These are phyloP conservation scores for Aristolochia fimbriata DNA, from an alignment of 164 flowering plant genomes.

Conservation along the genomic window DNA sequence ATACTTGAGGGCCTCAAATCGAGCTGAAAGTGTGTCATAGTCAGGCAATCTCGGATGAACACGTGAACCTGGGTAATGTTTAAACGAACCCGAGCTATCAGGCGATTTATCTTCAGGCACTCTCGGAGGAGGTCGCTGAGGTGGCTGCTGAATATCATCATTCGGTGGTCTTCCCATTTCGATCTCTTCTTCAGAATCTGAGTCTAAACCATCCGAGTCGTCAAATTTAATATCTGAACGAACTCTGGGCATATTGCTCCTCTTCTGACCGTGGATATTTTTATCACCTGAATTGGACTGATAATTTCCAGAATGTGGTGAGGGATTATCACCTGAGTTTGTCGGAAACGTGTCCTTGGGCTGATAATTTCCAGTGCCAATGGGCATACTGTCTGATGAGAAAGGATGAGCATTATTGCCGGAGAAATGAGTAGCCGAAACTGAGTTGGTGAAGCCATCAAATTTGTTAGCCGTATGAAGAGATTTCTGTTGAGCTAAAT, in stretches of 20 bases:
- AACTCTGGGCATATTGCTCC: conserved; percentile 37
- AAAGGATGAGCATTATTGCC: conserved; percentile 5
- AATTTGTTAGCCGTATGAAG: conserved; percentile 1
- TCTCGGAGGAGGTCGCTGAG: conserved; percentile 39
- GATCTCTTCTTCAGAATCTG: conserved; percentile 71
- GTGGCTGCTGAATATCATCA: conserved; percentile 21
- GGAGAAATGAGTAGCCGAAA: not conserved
- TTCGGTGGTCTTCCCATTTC: conserved; percentile 39
- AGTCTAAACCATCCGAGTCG: conserved; percentile 31
- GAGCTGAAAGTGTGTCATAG: conserved; percentile 72
- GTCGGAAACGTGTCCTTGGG: not conserved
- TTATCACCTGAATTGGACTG: conserved; percentile 10
- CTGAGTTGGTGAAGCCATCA: not conserved
- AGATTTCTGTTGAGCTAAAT: conserved; percentile 39
- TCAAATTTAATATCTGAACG: conserved; percentile 58
- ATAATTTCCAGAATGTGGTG: conserved; percentile 11
- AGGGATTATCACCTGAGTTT: conserved; percentile 19
- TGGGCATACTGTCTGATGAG: conserved; percentile 5
- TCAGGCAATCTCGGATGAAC: conserved; percentile 92
- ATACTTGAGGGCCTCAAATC: conserved; percentile 80
- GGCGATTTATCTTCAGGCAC: conserved; percentile 5
- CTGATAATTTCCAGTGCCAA: conserved; percentile 4
- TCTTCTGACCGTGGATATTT: conserved; percentile 45
- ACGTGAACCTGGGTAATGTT: conserved; percentile 21
- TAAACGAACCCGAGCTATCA: conserved; percentile 6